Percentiles rank a stretch among this genome's conserved stretches.
Evolutionary conservation across 2,329 filamentous ascomycete species (phyloP).

Genomic region (Fusarium metavorans): DNA sequence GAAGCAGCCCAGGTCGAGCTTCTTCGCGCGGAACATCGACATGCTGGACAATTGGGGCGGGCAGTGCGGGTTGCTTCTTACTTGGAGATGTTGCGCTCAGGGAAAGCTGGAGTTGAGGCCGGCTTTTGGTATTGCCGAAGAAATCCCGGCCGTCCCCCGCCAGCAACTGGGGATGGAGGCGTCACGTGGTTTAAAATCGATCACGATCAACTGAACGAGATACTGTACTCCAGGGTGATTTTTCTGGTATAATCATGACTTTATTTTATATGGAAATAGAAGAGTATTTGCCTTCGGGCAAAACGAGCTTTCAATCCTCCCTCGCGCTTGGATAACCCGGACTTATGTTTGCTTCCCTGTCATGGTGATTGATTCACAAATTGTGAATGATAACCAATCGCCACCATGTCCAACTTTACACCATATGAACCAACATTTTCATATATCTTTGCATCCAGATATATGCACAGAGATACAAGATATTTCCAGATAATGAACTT

Average conservation of each 20-base stretch:
- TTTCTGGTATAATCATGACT: not conserved
- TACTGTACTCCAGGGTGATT: not conserved
- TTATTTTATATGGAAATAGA: not conserved
- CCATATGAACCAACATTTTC: not conserved
- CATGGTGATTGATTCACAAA: not conserved
- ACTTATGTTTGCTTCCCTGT: not conserved
- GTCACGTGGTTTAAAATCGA: not conserved
- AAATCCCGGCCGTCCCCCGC: not conserved
- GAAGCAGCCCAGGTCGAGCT: conserved; percentile 88
- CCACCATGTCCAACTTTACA: not conserved
- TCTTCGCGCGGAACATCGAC: conserved; percentile 91
- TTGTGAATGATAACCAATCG: not conserved
- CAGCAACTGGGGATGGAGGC: not conserved
- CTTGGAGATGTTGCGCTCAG: conserved; percentile 19
- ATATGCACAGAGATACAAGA: not conserved
- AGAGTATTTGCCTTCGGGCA: not conserved
- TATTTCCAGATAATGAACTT: not conserved
- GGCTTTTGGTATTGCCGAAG: conserved; percentile 25
- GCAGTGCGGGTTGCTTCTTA: conserved; percentile 31
- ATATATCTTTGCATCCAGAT: not conserved
- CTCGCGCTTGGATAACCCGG: not conserved
- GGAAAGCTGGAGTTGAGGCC: conserved; percentile 15
- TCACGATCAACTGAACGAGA: not conserved
- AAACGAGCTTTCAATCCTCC: not conserved
- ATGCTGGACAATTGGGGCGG: conserved; percentile 60